Conservation (phyloP, 495 filamentous ascomycete genomes). For the Neurospora tetraspora region DNA sequence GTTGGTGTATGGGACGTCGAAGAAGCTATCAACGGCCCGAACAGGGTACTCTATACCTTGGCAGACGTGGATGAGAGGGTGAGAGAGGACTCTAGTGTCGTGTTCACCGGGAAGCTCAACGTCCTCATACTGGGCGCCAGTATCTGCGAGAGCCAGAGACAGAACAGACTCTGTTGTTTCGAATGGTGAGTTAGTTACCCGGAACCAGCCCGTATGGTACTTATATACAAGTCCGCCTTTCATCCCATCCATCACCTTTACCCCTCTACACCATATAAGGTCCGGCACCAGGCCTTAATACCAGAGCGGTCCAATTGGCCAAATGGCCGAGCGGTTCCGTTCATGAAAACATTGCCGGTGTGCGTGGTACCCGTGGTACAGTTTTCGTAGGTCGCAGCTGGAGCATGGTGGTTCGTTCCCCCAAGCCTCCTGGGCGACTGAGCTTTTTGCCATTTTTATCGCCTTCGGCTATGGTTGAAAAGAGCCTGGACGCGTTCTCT, state of each 20-base stretch:
- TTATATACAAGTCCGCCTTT: background rate
- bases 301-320: background rate
- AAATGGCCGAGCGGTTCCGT: background rate
- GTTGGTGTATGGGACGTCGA: constrained; percentile 42
- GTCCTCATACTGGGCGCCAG: constrained; percentile 46
- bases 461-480: background rate
- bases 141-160: constrained; percentile 34
- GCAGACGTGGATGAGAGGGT: constrained; percentile 53
- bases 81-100: constrained; percentile 20
- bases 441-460: background rate
- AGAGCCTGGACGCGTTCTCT: background rate
- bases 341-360: background rate
- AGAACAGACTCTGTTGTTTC: constrained; percentile 41
- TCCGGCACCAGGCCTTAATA: background rate
- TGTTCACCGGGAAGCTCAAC: constrained; percentile 50
- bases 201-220: background rate
- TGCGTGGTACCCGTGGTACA: background rate
- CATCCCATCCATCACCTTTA: background rate
- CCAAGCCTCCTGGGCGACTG: background rate
- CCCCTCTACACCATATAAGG: background rate
- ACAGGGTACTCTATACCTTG: constrained; percentile 45
- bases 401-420: background rate
- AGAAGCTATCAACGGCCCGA: constrained; percentile 28
- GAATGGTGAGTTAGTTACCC: constrained; percentile 40
- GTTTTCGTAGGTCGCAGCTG: background rate